Conservation (phyloP, 2,329 filamentous ascomycete species). For the Cercospora zeina region DNA sequence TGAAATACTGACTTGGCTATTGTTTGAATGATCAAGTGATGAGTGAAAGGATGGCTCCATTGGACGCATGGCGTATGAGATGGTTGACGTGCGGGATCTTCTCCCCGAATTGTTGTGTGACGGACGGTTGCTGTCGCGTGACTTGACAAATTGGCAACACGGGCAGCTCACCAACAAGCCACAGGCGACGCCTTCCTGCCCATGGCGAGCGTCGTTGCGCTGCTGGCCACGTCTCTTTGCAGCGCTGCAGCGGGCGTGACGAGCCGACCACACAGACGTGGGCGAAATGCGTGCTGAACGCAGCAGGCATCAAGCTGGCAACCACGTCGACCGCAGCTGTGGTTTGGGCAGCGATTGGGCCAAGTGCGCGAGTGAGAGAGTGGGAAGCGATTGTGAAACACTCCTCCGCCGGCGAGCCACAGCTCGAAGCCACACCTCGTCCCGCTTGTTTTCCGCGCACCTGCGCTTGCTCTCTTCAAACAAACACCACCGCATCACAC, state of each 20-base stretch:
- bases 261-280: neutral
- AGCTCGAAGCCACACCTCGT: conserved; percentile 5
- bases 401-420: conserved; percentile 7
- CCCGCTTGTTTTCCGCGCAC: conserved; percentile 8
- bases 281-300: neutral
- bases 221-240: conserved; percentile 8
- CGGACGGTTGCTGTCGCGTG: conserved; percentile 5
- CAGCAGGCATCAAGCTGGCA: conserved; percentile 1
- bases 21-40: neutral
- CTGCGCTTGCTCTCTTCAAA: conserved; percentile 7
- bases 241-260: neutral
- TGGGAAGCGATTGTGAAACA: neutral
- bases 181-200: neutral
- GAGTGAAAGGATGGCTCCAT: neutral
- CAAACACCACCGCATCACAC: conserved; percentile 3
- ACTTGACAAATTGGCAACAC: neutral
- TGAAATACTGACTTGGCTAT: too few species aligned
- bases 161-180: neutral
- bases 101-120: conserved; percentile 5
- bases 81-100: neutral
- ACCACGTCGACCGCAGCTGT: neutral
- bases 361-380: neutral
- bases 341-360: conserved; percentile 3
- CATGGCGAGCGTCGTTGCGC: conserved; percentile 1
- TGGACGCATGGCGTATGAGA: neutral